Conservation (phyloP, 306 rosid species). For the Cicer bijugum region DNA sequence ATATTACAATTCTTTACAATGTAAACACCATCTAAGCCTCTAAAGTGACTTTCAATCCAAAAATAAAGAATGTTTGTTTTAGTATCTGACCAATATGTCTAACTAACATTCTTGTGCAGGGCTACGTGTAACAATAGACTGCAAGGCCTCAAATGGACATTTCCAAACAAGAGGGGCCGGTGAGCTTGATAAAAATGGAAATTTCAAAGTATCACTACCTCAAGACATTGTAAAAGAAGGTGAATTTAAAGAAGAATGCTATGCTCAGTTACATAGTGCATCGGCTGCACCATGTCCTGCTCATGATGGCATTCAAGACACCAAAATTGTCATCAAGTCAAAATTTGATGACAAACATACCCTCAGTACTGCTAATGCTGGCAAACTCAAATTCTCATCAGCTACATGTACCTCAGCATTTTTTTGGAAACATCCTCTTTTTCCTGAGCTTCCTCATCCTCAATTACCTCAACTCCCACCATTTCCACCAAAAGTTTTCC, state of each 20-base stretch:
- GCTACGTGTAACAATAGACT: constrained; percentile 69
- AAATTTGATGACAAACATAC: constrained; percentile 56
- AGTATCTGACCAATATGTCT: neutral
- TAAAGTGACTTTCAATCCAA: too few species aligned
- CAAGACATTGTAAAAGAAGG: constrained; percentile 59
- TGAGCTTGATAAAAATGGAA: constrained; percentile 65
- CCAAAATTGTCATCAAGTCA: constrained; percentile 60
- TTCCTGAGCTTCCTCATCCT: constrained; percentile 48
- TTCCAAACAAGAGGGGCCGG: constrained; percentile 67
- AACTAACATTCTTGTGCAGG: constrained; percentile 50
- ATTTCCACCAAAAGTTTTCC: constrained; percentile 45
- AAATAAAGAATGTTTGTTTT: too few species aligned
- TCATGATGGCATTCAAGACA: constrained; percentile 56
- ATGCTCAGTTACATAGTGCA: constrained; percentile 82
- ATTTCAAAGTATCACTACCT: constrained; percentile 71
- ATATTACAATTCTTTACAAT: neutral
- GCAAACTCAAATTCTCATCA: constrained; percentile 71
- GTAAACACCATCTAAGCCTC: neutral
- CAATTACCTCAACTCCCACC: constrained; percentile 51
- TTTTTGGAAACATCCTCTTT: constrained; percentile 65
- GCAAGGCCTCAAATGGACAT: constrained; percentile 67
- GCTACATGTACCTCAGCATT: constrained; percentile 67
- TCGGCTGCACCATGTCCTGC: constrained; percentile 67
- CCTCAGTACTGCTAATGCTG: constrained; percentile 46
- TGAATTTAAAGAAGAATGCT: constrained; percentile 72